A percentile compares a stretch with the other conserved stretches of the same genome.
These are phyloP conservation scores for Talaromyces sp. DNA, from an alignment of 2,329 filamentous ascomycete genomes.

Conservation along the genomic window DNA sequence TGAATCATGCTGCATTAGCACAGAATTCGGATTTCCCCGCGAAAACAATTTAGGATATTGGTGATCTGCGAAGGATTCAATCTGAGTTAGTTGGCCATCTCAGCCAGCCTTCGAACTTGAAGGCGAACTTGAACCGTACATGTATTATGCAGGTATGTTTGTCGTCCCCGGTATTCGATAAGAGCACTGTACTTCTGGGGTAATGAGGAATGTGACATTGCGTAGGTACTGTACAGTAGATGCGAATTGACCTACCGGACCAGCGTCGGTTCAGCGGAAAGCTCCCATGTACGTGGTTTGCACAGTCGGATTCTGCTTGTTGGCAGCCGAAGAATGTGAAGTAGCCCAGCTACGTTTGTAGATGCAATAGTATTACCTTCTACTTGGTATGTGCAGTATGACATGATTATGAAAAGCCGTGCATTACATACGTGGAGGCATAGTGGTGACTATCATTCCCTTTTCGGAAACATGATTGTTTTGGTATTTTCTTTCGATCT, in stretches of 20 bases:
- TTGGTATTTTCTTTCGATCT: background rate
- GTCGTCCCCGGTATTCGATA: no score
- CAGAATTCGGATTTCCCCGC: background rate
- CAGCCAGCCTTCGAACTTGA: no score
- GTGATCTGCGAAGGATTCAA: no score
- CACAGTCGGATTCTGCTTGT: conserved; percentile 9
- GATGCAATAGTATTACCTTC: conserved; percentile 1
- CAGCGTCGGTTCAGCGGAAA: conserved; percentile 1
- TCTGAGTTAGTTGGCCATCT: no score
- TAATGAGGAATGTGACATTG: background rate
- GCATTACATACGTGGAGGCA: conserved; percentile 13
- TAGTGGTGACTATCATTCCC: background rate
- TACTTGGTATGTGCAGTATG: conserved; percentile 9
- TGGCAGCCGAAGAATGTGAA: conserved; percentile 15
- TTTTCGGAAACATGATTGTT: no score
- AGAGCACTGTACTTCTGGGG: no score
- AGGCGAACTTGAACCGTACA: no score
- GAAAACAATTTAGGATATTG: no score
- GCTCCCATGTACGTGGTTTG: background rate
- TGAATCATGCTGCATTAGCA: background rate
- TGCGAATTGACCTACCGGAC: background rate
- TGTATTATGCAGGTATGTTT: no score
- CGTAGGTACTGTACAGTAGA: background rate
- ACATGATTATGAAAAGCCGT: conserved; percentile 13
- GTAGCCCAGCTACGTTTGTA: background rate